Percentiles rank a stretch among this genome's conserved stretches.
Evolutionary conservation across 139 green algal species (phyloP).

Genomic region (Gonium pectorale): DNA sequence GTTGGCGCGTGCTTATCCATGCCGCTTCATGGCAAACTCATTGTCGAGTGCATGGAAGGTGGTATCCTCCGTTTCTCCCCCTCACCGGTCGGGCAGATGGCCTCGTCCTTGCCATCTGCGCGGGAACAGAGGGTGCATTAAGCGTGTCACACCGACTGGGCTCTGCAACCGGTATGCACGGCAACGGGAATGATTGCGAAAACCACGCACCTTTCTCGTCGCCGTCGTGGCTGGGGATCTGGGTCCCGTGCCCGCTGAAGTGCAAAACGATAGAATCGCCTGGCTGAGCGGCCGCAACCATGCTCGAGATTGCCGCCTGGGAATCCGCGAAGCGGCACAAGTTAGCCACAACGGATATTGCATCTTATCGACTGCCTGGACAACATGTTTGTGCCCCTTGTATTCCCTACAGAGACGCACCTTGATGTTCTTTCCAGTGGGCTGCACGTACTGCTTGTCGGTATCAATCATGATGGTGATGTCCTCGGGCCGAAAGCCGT

Average conservation of each 20-base stretch:
- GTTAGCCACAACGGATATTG: too few relatives aligned
- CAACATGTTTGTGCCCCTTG: too few relatives aligned
- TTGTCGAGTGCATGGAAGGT: too few relatives aligned
- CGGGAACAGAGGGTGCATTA: too few relatives aligned
- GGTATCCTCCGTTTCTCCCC: too few relatives aligned
- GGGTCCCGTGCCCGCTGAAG: conserved; percentile 80
- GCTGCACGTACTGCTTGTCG: conserved; percentile 56
- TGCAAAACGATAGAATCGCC: conserved; percentile 80
- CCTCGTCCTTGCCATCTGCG: conserved; percentile 72
- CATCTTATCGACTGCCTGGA: too few relatives aligned
- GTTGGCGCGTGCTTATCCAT: too few relatives aligned
- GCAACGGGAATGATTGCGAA: background rate
- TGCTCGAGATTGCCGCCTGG: background rate
- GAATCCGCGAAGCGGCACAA: too few relatives aligned
- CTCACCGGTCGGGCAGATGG: conserved; percentile 66
- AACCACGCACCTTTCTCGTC: conserved; percentile 17
- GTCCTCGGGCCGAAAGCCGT: conserved; percentile 66
- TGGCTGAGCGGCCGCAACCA: conserved; percentile 58
- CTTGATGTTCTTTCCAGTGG: conserved; percentile 84
- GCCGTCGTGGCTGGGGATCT: conserved; percentile 54
- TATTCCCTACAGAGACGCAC: background rate
- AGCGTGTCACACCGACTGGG: too few relatives aligned
- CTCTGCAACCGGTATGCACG: too few relatives aligned
- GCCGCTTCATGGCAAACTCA: too few relatives aligned
- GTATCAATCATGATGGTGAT: conserved; percentile 75